These are phyloP conservation scores for Rhipidocladum racemiflorum DNA, from an alignment of 176 grass and related monocot genomes.

Conservation along the genomic window DNA sequence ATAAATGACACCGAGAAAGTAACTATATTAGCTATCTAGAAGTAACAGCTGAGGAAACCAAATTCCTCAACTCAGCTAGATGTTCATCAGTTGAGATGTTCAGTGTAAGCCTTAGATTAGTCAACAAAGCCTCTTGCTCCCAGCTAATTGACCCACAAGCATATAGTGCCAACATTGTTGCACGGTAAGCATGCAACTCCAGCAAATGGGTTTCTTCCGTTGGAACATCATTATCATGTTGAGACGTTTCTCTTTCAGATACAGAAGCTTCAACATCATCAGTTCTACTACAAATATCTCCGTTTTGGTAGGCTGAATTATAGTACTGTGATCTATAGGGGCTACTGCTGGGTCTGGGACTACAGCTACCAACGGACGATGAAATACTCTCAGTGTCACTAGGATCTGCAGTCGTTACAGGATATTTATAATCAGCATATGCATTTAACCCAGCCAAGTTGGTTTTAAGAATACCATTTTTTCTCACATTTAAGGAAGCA, in stretches of 20 bases:
- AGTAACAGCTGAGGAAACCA: constrained; percentile 46
- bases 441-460: constrained; percentile 1
- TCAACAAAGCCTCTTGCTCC: constrained; percentile 78
- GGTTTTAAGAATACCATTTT: constrained; percentile 30
- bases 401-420: constrained; percentile 25
- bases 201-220: constrained; percentile 52
- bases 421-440: constrained; percentile 13
- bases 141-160: constrained; percentile 75
- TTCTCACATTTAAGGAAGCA: constrained; percentile 40
- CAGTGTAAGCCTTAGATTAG: constrained; percentile 71
- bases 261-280: constrained; percentile 46
- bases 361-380: constrained; percentile 76
- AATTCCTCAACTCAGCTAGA: constrained; percentile 61
- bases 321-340: constrained; percentile 25
- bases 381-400: constrained; percentile 53
- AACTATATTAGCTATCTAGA: constrained; percentile 41
- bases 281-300: constrained; percentile 38
- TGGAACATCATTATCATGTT: constrained; percentile 27
- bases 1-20: constrained; percentile 11
- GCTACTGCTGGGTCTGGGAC: constrained; percentile 46
- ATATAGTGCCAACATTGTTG: constrained; percentile 68
- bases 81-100: constrained; percentile 87
- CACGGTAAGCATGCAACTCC: constrained; percentile 72
- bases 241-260: constrained; percentile 41
- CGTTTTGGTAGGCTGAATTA: constrained; percentile 32